Evolutionary conservation across 2,329 filamentous ascomycete genomes (phyloP), one percentile per base, ranked within the genome.

Genomic region (Talaromyces funiculosus): DNA sequence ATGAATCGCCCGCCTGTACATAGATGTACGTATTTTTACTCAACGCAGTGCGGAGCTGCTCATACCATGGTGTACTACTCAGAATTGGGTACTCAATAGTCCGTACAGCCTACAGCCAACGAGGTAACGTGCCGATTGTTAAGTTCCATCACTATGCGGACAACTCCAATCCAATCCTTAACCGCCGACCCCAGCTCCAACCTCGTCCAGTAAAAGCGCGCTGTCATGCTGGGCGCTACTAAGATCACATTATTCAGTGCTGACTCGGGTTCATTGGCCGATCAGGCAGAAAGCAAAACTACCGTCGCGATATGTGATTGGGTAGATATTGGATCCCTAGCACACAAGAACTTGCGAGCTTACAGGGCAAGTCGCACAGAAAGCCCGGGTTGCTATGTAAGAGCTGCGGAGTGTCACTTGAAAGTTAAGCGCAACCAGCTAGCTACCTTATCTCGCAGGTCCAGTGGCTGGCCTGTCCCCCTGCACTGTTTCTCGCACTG

Each of bases 141-240:
- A 18, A 29, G 35, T 22, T 26, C 35, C 38, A 31, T 56, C 53
- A 56, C 55, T n/a, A 45, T 18, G 26, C 55, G 18, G 18, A 47
- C 22, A 31, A 47, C 31, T 58, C 31, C 56, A 51, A 33, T 20
- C 56, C 56, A 58, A 40, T 58, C 56, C 56, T 51, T 58, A 33
- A 40, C 56, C 56, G 56, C 56, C 56, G 56, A 42, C 29, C 54
- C 37, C 54, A n/a, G 40, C n/a, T 40, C 33, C 43, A 24, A 26
- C 24, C 53, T 56, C 20, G 10, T 18, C 55, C 55, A 49, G 31
- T 57, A 14, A 40, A 20, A 40, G 56, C 42, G 51, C 35, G 51
- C 51, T 38, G 24, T 53, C 31, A 26, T 26, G 22, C 42, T 45
- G 42, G 12, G 12, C 10, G 24, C 20, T 45, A 45, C 20, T 22